A percentile compares a stretch with the other conserved stretches of the same genome.
phyloP scores from a whole-genome alignment of 108 stramenopile species.

The Skeletonema potamos region DNA sequence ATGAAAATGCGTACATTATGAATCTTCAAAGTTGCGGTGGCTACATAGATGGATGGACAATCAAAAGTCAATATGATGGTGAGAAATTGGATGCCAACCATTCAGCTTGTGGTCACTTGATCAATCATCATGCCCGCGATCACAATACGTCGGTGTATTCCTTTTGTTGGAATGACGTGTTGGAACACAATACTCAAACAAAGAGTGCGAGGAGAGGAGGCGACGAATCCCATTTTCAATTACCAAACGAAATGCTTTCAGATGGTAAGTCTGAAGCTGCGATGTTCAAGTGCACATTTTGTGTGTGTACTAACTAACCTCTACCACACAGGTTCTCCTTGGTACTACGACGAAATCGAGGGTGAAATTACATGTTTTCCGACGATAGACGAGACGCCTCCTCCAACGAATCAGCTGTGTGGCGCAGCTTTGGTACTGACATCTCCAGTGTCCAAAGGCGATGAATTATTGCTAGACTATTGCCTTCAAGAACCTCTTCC shows the following conservation, averaged over 20 bases:
- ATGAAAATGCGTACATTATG: constrained; percentile 53
- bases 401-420: constrained; percentile 1
- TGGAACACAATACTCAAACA: neutral
- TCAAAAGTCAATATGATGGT: constrained; percentile 10
- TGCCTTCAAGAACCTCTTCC: constrained; percentile 28
- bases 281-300: too few species aligned
- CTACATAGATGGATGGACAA: constrained; percentile 41
- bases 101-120: constrained; percentile 51
- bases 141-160: constrained; percentile 17
- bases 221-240: neutral
- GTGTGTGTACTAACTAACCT: neutral
- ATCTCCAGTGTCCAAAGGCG: constrained; percentile 11
- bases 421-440: constrained; percentile 44
- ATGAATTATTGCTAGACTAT: constrained; percentile 52
- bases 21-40: constrained; percentile 40
- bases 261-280: constrained; percentile 12
- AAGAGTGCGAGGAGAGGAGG: neutral
- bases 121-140: constrained; percentile 43
- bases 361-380: constrained; percentile 19
- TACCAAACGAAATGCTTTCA: constrained; percentile 39
- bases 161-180: constrained; percentile 45
- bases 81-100: constrained; percentile 35
- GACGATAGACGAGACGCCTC: neutral
- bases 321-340: constrained; percentile 25
- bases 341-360: constrained; percentile 38